phyloP scores from a whole-genome alignment of 2,329 filamentous ascomycete genomes.

The Endocalyx cinctus region DNA sequence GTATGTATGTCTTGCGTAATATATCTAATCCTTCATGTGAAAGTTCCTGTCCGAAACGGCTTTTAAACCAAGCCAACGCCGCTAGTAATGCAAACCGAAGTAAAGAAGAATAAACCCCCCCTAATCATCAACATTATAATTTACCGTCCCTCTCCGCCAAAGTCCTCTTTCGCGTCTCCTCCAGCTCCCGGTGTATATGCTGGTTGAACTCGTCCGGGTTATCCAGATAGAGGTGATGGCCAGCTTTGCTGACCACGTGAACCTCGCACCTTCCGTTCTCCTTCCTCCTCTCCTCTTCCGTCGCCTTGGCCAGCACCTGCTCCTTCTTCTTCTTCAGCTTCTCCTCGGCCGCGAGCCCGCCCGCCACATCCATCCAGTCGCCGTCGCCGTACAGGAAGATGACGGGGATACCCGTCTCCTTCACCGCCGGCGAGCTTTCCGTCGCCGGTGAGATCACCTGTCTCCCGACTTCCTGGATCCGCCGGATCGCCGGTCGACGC shows the following conservation, averaged over 20 bases:
- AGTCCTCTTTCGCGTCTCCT: slow-evolving; percentile 39
- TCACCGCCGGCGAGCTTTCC: slow-evolving; percentile 24
- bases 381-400: slow-evolving; percentile 96
- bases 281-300: slow-evolving; percentile 59
- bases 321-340: slow-evolving; percentile 67
- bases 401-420: slow-evolving; percentile 69
- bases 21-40: too few species aligned
- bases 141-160: slow-evolving; percentile 12
- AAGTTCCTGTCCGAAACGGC: too few species aligned
- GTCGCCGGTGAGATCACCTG: slow-evolving; percentile 45
- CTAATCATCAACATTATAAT: too few species aligned
- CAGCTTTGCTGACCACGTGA: slow-evolving; percentile 62
- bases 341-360: slow-evolving; percentile 74
- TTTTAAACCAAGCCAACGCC: too few species aligned
- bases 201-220: slow-evolving; percentile 56
- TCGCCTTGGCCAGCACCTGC: slow-evolving; percentile 56
- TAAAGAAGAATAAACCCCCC: too few species aligned
- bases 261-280: slow-evolving; percentile 85
- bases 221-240: slow-evolving; percentile 57
- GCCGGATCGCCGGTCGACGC: slow-evolving; percentile 77
- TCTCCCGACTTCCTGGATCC: slow-evolving; percentile 83
- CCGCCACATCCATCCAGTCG: slow-evolving; percentile 97
- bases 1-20: too few species aligned
- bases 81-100: too few species aligned
- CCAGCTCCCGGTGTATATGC: slow-evolving; percentile 48